Percentiles rank a stretch among this genome's conserved stretches.
Conservation (phyloP, 139 green algal genomes). For the Bryopsis sp. region DNA sequence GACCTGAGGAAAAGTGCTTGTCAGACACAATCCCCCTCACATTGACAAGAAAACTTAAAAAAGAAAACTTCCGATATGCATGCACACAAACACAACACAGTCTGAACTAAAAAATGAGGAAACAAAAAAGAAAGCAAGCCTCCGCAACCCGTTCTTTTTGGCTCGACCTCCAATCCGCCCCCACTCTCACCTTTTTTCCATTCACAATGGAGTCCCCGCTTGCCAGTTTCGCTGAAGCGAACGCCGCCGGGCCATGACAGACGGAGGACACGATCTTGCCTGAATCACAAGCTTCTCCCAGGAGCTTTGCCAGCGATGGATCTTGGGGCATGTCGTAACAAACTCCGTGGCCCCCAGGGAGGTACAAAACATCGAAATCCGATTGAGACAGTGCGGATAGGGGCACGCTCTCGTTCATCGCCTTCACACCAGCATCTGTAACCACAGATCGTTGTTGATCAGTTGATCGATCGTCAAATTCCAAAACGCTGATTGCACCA, state of each 20-base stretch:
- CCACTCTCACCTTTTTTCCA: slow-evolving; percentile 24
- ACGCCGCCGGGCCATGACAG: slow-evolving; percentile 32
- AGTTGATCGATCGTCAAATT: too few relatives aligned
- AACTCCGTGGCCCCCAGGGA: slow-evolving; percentile 34
- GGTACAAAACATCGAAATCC: slow-evolving; percentile 32
- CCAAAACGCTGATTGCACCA: too few relatives aligned
- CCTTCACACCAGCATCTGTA: not conserved
- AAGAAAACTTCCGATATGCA: too few relatives aligned
- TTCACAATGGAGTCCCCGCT: slow-evolving; percentile 32
- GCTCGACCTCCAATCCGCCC: too few relatives aligned
- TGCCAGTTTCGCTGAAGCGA: slow-evolving; percentile 20
- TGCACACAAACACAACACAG: too few relatives aligned
- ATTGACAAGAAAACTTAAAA: too few relatives aligned
- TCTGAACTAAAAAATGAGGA: too few relatives aligned
- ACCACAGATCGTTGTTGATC: not conserved
- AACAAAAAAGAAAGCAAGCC: too few relatives aligned
- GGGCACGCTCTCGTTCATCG: not conserved
- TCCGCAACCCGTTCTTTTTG: too few relatives aligned
- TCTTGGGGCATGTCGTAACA: slow-evolving; percentile 27
- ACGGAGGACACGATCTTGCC: slow-evolving; percentile 36
- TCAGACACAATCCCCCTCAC: too few relatives aligned
- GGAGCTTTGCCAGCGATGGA: slow-evolving; percentile 14
- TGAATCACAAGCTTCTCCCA: slow-evolving; percentile 20
- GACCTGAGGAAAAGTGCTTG: too few relatives aligned
- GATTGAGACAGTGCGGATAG: slow-evolving; percentile 9